Conservation (phyloP, 768 basidiomycete genomes). For the Exsudoporus frostii region DNA sequence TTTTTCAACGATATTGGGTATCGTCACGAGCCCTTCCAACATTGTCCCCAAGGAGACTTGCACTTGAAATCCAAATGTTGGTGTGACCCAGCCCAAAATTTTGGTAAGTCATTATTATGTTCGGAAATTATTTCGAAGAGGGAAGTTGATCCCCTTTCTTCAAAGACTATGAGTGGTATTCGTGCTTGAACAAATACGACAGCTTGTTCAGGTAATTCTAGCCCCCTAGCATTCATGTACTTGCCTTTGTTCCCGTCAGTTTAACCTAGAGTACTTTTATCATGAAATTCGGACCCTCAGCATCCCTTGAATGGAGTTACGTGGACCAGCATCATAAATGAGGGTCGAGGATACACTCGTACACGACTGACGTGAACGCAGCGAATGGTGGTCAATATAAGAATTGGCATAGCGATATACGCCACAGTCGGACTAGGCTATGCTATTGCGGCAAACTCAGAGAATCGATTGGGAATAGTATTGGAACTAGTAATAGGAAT, state of each 20-base stretch:
- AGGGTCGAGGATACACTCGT: background rate
- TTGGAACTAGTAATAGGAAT: conserved; percentile 60
- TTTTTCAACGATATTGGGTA: conserved; percentile 88
- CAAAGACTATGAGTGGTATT: conserved; percentile 82
- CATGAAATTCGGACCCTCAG: background rate
- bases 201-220: conserved; percentile 42
- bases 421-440: background rate
- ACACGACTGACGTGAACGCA: background rate
- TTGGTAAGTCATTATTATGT: conserved; percentile 44
- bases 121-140: background rate
- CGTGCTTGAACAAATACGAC: conserved; percentile 79
- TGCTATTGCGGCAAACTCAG: conserved; percentile 30
- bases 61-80: conserved; percentile 65
- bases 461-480: conserved; percentile 92
- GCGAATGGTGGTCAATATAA: background rate
- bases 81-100: conserved; percentile 68
- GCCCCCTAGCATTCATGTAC: background rate
- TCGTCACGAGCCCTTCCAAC: conserved; percentile 74
- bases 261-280: background rate
- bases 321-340: background rate
- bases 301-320: background rate
- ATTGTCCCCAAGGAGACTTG: conserved; percentile 58
- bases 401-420: background rate
- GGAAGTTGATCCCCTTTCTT: conserved; percentile 6
- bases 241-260: background rate